Evolutionary conservation across 805 yeast species (phyloP).

Genomic region (Kuraishia piskuri): DNA sequence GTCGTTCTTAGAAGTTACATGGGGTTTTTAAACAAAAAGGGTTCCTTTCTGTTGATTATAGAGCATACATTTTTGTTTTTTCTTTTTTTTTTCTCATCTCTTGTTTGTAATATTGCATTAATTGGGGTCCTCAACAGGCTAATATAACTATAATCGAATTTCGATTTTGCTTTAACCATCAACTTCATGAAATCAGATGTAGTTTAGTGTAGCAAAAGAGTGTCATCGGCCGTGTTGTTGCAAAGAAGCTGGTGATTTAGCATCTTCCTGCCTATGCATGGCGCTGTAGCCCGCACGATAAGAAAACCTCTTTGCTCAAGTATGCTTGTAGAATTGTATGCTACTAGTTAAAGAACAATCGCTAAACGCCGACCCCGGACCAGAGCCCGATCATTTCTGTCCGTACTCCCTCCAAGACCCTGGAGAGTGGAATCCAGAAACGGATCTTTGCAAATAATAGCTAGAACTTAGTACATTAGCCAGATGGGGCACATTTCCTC

Average conservation of each 20-base stretch:
- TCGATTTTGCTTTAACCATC: neutral
- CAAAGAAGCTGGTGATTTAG: too few relatives aligned
- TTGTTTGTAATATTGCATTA: constrained; percentile 1
- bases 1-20: neutral
- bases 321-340: too few relatives aligned
- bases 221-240: too few relatives aligned
- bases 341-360: neutral
- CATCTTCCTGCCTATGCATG: too few relatives aligned
- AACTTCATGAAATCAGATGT: neutral
- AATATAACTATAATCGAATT: neutral
- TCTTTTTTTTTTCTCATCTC: neutral
- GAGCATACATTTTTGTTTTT: neutral
- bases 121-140: constrained; percentile 3
- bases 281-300: too few relatives aligned
- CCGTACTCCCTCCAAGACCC: neutral
- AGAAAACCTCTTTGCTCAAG: too few relatives aligned
- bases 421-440: neutral
- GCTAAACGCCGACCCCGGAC: neutral
- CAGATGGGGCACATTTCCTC: too few relatives aligned
- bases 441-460: too few relatives aligned
- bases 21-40: neutral
- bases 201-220: neutral
- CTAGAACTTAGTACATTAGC: neutral
- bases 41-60: constrained; percentile 1
- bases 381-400: neutral